Evolutionary conservation across 2,329 filamentous ascomycete genomes (phyloP).

Genomic region (Colletotrichum cuscutae): DNA sequence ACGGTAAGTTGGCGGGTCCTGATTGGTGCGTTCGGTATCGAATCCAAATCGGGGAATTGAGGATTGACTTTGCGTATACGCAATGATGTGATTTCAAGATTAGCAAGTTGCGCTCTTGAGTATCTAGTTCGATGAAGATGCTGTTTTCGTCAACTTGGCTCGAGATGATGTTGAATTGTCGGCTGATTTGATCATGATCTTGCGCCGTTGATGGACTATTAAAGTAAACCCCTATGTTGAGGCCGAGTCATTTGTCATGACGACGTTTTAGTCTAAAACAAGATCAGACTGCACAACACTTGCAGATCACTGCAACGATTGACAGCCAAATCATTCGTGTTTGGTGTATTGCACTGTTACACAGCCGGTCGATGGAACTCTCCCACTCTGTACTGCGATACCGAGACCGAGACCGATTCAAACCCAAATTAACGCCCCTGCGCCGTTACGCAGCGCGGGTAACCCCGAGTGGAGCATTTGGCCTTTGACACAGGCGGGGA

Average conservation of each 20-base stretch:
- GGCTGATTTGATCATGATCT: background rate
- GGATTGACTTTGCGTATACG: background rate
- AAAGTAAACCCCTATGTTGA: background rate
- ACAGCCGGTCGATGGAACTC: constrained; percentile 16
- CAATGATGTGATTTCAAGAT: background rate
- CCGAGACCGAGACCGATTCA: constrained; percentile 28
- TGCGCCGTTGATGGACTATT: constrained; percentile 2
- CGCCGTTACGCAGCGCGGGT: constrained; percentile 11
- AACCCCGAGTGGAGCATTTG: constrained; percentile 13
- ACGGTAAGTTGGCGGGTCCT: background rate
- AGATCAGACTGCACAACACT: background rate
- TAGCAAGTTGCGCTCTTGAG: background rate
- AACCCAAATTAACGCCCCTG: background rate
- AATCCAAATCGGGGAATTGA: background rate
- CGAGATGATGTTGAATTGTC: background rate
- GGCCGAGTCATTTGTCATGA: constrained; percentile 19
- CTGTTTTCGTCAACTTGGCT: background rate
- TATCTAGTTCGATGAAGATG: background rate
- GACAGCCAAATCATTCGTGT: background rate
- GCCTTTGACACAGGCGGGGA: background rate
- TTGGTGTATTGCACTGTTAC: background rate
- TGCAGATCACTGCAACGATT: constrained; percentile 3
- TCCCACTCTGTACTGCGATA: background rate
- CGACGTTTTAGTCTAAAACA: constrained; percentile 18
- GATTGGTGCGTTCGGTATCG: background rate